Evolutionary conservation across 2,329 filamentous ascomycete genomes (phyloP), one percentile per base, ranked within the genome.

Genomic region (Thielaviopsis populi): DNA sequence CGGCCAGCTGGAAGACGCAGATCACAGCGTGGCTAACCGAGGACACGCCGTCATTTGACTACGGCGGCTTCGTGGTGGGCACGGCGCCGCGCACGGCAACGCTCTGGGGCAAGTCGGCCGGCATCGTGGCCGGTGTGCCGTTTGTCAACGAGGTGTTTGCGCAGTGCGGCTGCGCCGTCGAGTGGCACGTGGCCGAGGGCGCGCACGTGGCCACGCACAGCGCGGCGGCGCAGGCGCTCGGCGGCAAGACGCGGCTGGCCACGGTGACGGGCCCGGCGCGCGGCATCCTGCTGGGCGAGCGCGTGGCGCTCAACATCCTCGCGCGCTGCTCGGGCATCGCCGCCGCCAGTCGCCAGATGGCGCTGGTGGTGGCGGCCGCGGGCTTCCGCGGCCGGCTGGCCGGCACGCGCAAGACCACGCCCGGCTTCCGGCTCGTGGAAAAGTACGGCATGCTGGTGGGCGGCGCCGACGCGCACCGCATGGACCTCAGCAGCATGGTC

Each of bases 391-490:
- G 92, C 65, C 86, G 86, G 1, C 78, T 99, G n/a, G 92, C 94
- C 0, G 94, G 94, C 53, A 99, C 94, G 56, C 83, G 94, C 72
- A 99, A 99, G 79, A 99, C 94, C 0, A 99, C 94, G 0, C 94
- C 94, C 0, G 94, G 94, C 0, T 99, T 97, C 76, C 82, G 94
- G 11, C 77, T 97, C 3, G 91, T 97, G 10, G 94, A 99, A 75
- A 99, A 99, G 77, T 99, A 99, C 74, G 94, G 91, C 69, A 96
- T 99, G 87, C 78, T 96, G 24, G 87, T 95, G 17, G 94, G 92
- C 64, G 94, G 94, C 11, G 91, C 90, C 17, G 94, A 99, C 75
- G 83, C 86, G 2, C 94, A 99, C 74, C 80, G 94, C 40, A 89
- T 96, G 75, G 94, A 99, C 73, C 79, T 99, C 64, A 88, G 85